These are phyloP conservation scores for Fraxinus cuspidata DNA, from an alignment of 257 asterid species.

Conservation along the genomic window DNA sequence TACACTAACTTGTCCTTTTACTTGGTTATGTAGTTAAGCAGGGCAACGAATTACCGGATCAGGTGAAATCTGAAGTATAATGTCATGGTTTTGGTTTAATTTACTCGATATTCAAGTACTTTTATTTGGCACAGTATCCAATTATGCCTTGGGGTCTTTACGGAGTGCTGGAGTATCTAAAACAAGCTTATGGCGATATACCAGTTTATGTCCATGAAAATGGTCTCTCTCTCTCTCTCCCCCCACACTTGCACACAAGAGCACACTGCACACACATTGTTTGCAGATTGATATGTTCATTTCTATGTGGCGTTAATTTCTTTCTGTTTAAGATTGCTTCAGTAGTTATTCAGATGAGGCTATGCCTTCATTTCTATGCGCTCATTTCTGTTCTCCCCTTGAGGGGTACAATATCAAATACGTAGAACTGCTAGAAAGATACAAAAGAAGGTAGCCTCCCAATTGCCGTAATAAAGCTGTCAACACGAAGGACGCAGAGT, in stretches of 20 bases:
- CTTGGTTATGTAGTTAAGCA: slow-evolving; percentile 4
- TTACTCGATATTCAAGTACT: not conserved
- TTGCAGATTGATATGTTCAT: not conserved
- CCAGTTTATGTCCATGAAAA: slow-evolving; percentile 62
- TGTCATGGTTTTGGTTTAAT: not conserved
- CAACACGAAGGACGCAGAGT: not conserved
- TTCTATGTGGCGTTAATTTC: not conserved
- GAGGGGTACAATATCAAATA: not conserved
- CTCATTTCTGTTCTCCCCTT: not conserved
- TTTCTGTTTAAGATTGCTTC: not conserved
- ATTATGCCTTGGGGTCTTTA: slow-evolving; percentile 39
- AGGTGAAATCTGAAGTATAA: slow-evolving; percentile 21
- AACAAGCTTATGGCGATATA: slow-evolving; percentile 51
- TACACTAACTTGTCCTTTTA: not conserved
- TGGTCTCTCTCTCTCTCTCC: slow-evolving; percentile 25
- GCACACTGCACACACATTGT: not conserved
- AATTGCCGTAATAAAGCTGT: not conserved
- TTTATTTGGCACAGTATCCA: slow-evolving; percentile 27
- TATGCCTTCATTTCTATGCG: not conserved
- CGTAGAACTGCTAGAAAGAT: not conserved
- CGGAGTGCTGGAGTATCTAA: slow-evolving; percentile 42
- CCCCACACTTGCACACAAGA: not conserved
- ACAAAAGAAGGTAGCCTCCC: not conserved
- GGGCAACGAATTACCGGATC: not conserved
- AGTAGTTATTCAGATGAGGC: not conserved